Evolutionary conservation across 495 filamentous ascomycete genomes (phyloP).

Genomic region (Penicillium psychrofluorescens): DNA sequence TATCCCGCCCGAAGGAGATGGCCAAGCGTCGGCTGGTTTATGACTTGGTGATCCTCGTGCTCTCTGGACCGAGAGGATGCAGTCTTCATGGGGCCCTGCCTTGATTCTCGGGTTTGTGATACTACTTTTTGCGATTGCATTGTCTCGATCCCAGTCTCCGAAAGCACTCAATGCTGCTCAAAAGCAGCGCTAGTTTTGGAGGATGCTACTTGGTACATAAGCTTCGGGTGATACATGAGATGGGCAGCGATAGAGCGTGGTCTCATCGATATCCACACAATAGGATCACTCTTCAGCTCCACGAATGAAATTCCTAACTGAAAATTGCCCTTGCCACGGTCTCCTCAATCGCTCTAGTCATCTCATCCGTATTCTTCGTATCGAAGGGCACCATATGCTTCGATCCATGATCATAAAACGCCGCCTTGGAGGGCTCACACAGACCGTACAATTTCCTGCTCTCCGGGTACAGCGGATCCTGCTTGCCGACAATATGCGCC

Average conservation of each 20-base stretch:
- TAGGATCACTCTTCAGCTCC: too few species aligned
- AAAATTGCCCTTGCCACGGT: constrained; percentile 17
- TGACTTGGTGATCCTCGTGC: constrained; percentile 25
- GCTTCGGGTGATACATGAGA: too few species aligned
- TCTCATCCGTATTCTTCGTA: constrained; percentile 25
- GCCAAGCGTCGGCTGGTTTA: constrained; percentile 43
- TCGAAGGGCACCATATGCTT: constrained; percentile 37
- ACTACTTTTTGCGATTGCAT: constrained; percentile 42
- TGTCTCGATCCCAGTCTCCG: constrained; percentile 7
- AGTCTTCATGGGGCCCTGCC: constrained; percentile 10
- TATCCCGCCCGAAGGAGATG: constrained; percentile 54
- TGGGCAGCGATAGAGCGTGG: too few species aligned
- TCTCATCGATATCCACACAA: too few species aligned
- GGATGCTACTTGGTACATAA: background rate
- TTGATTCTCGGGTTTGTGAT: constrained; percentile 36
- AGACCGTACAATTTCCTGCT: constrained; percentile 25
- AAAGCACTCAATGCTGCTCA: background rate
- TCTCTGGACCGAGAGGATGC: too few species aligned
- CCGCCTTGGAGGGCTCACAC: constrained; percentile 28
- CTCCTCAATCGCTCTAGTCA: constrained; percentile 23
- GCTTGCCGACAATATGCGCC: constrained; percentile 31
- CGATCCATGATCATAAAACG: constrained; percentile 31
- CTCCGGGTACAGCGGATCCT: constrained; percentile 21
- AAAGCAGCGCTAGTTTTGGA: background rate
- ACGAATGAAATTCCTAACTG: too few species aligned